A percentile compares a stretch with the other conserved stretches of the same genome.
Conservation (phyloP, 1,284 basidiomycete species). For the Anthracocystis walkeri region DNA sequence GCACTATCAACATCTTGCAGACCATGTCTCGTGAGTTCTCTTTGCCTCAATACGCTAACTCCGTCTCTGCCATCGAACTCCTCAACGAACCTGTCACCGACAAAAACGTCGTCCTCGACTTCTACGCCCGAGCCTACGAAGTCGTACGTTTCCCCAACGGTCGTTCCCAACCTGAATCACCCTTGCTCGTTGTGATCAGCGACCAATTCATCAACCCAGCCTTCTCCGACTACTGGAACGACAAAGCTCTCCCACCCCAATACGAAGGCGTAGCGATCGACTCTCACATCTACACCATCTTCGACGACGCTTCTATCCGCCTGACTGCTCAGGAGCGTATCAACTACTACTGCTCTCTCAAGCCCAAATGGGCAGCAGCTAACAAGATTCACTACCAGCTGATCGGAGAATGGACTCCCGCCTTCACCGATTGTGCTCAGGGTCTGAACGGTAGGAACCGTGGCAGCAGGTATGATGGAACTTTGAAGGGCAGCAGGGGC, state of each 20-base stretch:
- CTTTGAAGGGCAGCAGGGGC: constrained; percentile 70
- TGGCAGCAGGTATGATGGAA: constrained; percentile 84
- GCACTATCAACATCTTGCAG: constrained; percentile 79
- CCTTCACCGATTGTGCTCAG: constrained; percentile 85
- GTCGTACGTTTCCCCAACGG: constrained; percentile 54
- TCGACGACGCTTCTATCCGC: constrained; percentile 45
- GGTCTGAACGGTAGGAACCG: constrained; percentile 76
- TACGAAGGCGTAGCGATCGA: constrained; percentile 81
- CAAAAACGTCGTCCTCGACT: constrained; percentile 46
- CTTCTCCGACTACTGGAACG: constrained; percentile 75
- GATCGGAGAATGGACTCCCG: constrained; percentile 71
- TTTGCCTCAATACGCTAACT: constrained; percentile 51
- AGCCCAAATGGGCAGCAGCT: constrained; percentile 49
- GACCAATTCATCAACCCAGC: constrained; percentile 85
- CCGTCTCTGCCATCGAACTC: constrained; percentile 59
- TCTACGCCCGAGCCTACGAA: constrained; percentile 60
- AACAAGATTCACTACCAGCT: constrained; percentile 60
- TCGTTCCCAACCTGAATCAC: constrained; percentile 24
- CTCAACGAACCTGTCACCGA: constrained; percentile 64
- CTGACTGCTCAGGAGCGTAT: constrained; percentile 54
- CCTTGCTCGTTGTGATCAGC: constrained; percentile 74
- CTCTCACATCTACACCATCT: constrained; percentile 68
- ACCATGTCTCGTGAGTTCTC: constrained; percentile 66
- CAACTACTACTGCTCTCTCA: constrained; percentile 57
- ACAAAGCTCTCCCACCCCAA: constrained; percentile 75